Evolutionary conservation across 768 basidiomycete genomes (phyloP).

Genomic region (Dioszegia hungarica): DNA sequence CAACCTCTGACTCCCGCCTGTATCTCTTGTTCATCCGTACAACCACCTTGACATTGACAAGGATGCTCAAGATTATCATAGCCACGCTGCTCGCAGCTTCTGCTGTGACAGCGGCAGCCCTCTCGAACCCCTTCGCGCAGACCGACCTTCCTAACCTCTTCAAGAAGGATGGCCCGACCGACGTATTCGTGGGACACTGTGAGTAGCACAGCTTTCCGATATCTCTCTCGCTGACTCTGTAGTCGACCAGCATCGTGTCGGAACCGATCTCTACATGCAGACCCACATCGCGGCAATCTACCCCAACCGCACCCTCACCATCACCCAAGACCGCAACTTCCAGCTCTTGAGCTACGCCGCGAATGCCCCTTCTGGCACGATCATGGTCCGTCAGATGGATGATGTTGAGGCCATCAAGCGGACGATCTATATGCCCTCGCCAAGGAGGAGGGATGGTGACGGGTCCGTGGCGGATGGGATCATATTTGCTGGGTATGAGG

Average conservation of each 20-base stretch:
- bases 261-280: conserved; percentile 22
- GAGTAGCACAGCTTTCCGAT: background rate
- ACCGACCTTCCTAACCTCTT: background rate
- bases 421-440: conserved; percentile 10
- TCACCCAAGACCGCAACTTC: conserved; percentile 26
- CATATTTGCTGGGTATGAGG: conserved; percentile 25
- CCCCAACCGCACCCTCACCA: conserved; percentile 21
- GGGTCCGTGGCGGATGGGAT: conserved; percentile 12
- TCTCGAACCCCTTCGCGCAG: background rate
- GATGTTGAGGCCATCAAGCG: conserved; percentile 20
- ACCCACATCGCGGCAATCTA: conserved; percentile 12
- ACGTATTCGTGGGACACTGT: conserved; percentile 18
- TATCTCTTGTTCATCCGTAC: no score
- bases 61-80: no score
- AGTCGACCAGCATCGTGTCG: conserved; percentile 22
- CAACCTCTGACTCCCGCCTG: no score
- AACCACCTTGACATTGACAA: no score
- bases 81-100: background rate
- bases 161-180: background rate
- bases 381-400: conserved; percentile 19
- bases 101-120: background rate
- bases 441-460: conserved; percentile 28
- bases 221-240: background rate
- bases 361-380: background rate
- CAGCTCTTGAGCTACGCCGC: conserved; percentile 24